Percentiles rank a stretch among this genome's conserved stretches.
These are phyloP conservation scores for Talaromyces piceae DNA, from an alignment of 2,329 filamentous ascomycete species.

Conservation along the genomic window DNA sequence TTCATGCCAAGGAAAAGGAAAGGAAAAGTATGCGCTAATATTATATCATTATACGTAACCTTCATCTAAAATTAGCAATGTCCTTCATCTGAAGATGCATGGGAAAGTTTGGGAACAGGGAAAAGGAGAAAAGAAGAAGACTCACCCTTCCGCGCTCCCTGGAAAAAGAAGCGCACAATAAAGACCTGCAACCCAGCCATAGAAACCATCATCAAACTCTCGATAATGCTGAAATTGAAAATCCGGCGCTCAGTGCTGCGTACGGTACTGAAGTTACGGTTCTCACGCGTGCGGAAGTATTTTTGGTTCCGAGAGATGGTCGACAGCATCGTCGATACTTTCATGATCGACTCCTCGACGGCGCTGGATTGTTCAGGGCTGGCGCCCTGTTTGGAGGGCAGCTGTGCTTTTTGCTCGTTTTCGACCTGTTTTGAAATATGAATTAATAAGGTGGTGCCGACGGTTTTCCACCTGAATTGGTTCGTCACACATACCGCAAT, in stretches of 20 bases:
- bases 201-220: conserved; percentile 80
- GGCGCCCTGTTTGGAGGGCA: conserved; percentile 83
- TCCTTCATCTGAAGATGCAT: neutral
- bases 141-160: conserved; percentile 64
- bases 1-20: neutral
- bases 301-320: conserved; percentile 97
- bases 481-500: conserved; percentile 62
- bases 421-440: conserved; percentile 58
- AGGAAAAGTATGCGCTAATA: neutral
- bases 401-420: conserved; percentile 72
- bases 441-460: too few species aligned
- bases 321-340: conserved; percentile 84
- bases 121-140: too few species aligned
- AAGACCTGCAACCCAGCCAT: conserved; percentile 98
- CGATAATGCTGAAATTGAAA: conserved; percentile 94
- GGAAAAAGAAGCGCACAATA: conserved; percentile 97
- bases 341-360: conserved; percentile 91
- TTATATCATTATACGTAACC: conserved; percentile 7
- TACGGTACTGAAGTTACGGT: conserved; percentile 97
- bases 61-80: neutral
- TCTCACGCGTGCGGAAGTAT: conserved; percentile 98
- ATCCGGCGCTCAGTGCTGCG: conserved; percentile 92
- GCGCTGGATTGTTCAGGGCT: conserved; percentile 80
- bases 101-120: neutral
- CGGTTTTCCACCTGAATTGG: neutral